Evolutionary conservation across 768 basidiomycete genomes (phyloP).

Genomic region (Suillus subluteus): DNA sequence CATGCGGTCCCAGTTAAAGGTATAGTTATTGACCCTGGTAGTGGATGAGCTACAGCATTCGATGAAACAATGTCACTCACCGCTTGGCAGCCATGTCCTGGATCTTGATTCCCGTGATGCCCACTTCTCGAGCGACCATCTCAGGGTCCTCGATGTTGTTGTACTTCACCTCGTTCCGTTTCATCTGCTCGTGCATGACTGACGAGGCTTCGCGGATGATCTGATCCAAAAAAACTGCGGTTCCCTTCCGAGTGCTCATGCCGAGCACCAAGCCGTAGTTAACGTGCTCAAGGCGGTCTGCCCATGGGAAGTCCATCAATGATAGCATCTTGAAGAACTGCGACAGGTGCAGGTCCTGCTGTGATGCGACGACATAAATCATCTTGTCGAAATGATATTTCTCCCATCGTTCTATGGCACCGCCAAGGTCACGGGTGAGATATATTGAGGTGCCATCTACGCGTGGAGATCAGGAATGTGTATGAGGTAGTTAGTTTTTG

Average conservation of each 20-base stretch:
- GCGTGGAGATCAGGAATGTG: background rate
- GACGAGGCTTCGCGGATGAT: slow-evolving; percentile 86
- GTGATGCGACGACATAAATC: slow-evolving; percentile 91
- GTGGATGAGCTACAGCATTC: slow-evolving; percentile 6
- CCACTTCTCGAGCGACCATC: slow-evolving; percentile 76
- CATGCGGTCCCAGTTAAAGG: slow-evolving; percentile 94
- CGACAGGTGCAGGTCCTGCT: slow-evolving; percentile 83
- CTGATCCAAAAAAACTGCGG: slow-evolving; percentile 92
- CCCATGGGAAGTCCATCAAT: slow-evolving; percentile 90
- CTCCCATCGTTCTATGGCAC: slow-evolving; percentile 89
- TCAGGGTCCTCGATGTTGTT: slow-evolving; percentile 87
- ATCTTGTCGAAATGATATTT: slow-evolving; percentile 91
- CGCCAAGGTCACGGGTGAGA: slow-evolving; percentile 93
- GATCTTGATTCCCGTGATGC: slow-evolving; percentile 95
- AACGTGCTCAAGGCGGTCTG: slow-evolving; percentile 79
- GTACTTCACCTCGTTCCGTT: slow-evolving; percentile 92
- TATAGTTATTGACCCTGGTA: slow-evolving; percentile 90
- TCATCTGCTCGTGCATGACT: slow-evolving; percentile 98
- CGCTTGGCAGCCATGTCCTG: slow-evolving; percentile 96
- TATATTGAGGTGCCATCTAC: slow-evolving; percentile 93
- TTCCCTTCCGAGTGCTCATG: slow-evolving; percentile 94
- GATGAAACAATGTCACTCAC: slow-evolving; percentile 43
- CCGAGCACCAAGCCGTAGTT: slow-evolving; percentile 92
- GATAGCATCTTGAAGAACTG: slow-evolving; percentile 95
- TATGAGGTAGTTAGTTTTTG: background rate